A percentile compares a stretch with the other conserved stretches of the same genome.
Conservation (phyloP, 2,329 filamentous ascomycete genomes). For the Phialophora chinensis region DNA sequence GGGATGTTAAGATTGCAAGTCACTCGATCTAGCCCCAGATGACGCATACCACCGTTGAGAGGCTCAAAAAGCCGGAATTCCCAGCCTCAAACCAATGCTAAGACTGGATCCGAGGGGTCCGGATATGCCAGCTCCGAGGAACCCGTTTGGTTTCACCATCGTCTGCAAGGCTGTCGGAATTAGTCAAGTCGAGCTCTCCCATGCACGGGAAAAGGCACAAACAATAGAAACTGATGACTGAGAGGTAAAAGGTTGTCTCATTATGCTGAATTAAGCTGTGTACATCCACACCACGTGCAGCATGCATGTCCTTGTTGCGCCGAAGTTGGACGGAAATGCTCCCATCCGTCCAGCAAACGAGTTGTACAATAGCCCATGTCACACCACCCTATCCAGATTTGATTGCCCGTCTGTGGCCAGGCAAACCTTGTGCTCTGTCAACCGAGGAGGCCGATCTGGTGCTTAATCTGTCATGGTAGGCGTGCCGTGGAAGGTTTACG, state of each 20-base stretch:
- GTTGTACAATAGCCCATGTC: constrained; percentile 22
- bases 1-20: constrained; percentile 12
- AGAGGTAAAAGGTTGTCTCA: constrained; percentile 30
- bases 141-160: constrained; percentile 25
- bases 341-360: constrained; percentile 34
- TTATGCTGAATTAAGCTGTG: constrained; percentile 37
- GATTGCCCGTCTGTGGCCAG: constrained; percentile 11
- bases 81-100: constrained; percentile 3
- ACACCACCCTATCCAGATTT: constrained; percentile 24
- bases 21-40: background rate
- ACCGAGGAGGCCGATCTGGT: constrained; percentile 17
- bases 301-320: constrained; percentile 25
- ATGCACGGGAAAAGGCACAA: background rate
- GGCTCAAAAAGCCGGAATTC: background rate
- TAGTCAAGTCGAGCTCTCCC: constrained; percentile 10
- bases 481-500: constrained; percentile 8
- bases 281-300: constrained; percentile 31
- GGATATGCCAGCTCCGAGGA: constrained; percentile 22
- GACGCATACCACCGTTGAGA: constrained; percentile 12
- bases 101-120: constrained; percentile 17
- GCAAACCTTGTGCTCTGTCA: constrained; percentile 5
- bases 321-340: constrained; percentile 28
- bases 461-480: constrained; percentile 10
- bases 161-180: constrained; percentile 5
- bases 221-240: constrained; percentile 6